Evolutionary conservation across 345 rosid genomes (phyloP).

Genomic region (Nephelium lappaceum): DNA sequence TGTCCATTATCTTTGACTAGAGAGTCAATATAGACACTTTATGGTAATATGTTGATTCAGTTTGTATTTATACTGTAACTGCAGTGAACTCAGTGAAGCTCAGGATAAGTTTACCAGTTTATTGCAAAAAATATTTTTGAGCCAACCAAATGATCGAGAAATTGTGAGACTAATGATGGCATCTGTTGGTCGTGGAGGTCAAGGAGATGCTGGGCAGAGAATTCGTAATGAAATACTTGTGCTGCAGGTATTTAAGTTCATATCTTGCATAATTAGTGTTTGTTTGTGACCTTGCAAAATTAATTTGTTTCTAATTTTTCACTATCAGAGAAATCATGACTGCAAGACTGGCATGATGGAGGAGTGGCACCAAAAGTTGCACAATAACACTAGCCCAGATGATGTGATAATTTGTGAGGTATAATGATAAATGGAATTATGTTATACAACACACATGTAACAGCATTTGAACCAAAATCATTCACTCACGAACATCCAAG

Average conservation of each 20-base stretch:
- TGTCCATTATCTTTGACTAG: neutral
- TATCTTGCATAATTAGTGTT: constrained; percentile 8
- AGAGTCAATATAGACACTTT: constrained; percentile 5
- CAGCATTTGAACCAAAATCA: neutral
- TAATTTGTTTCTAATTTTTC: neutral
- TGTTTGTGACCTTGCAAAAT: neutral
- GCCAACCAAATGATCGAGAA: constrained; percentile 40
- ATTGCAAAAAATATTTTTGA: constrained; percentile 33
- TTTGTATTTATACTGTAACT: neutral
- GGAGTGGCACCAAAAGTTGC: constrained; percentile 59
- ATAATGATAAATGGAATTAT: constrained; percentile 18
- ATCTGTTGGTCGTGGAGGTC: constrained; percentile 49
- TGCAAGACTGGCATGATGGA: constrained; percentile 55
- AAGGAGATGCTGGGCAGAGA: constrained; percentile 52
- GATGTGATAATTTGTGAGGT: constrained; percentile 55
- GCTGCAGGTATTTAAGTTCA: constrained; percentile 35
- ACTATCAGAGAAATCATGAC: constrained; percentile 41
- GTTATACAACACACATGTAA: neutral
- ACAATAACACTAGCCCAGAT: constrained; percentile 52
- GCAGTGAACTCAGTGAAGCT: constrained; percentile 55
- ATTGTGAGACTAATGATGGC: constrained; percentile 43
- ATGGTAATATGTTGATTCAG: constrained; percentile 5
- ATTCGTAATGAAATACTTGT: constrained; percentile 49
- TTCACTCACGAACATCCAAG: neutral
- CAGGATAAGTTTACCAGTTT: constrained; percentile 47